Conservation (phyloP, 495 filamentous ascomycete genomes). For the Aspergillus leporis region DNA sequence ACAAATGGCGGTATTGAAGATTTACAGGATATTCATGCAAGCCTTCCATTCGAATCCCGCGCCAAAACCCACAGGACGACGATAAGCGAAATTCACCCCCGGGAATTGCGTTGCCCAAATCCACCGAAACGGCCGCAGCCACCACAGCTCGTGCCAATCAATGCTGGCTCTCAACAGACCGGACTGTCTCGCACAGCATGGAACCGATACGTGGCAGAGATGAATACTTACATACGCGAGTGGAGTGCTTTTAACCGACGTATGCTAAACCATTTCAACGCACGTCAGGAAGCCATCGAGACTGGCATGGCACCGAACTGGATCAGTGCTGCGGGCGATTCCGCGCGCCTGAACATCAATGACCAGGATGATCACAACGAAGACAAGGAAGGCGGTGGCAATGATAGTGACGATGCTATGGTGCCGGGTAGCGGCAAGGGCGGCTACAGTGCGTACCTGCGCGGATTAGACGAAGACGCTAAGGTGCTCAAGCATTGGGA, state of each 20-base stretch:
- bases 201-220: conserved; percentile 59
- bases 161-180: conserved; percentile 26
- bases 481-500: conserved; percentile 64
- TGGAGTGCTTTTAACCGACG: conserved; percentile 66
- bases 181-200: conserved; percentile 48
- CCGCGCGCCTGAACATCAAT: conserved; percentile 29
- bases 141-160: conserved; percentile 23
- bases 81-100: conserved; percentile 30
- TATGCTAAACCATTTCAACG: conserved; percentile 67
- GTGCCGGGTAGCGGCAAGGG: conserved; percentile 33
- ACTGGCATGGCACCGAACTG: conserved; percentile 52
- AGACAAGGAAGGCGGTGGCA: conserved; percentile 15
- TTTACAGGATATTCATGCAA: conserved; percentile 64
- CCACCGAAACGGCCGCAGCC: conserved; percentile 58
- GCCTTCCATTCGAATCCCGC: conserved; percentile 72
- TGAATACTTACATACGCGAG: conserved; percentile 66
- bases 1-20: conserved; percentile 58
- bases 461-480: conserved; percentile 63
- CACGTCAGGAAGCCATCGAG: conserved; percentile 57
- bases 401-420: conserved; percentile 28
- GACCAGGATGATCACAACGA: conserved; percentile 22
- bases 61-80: conserved; percentile 38
- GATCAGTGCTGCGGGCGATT: conserved; percentile 57
- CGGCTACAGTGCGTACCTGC: conserved; percentile 59
- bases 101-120: conserved; percentile 57